Evolutionary conservation across 2,329 filamentous ascomycete genomes (phyloP), one percentile per base, ranked within the genome.

Genomic region (Sarocladium strictum): DNA sequence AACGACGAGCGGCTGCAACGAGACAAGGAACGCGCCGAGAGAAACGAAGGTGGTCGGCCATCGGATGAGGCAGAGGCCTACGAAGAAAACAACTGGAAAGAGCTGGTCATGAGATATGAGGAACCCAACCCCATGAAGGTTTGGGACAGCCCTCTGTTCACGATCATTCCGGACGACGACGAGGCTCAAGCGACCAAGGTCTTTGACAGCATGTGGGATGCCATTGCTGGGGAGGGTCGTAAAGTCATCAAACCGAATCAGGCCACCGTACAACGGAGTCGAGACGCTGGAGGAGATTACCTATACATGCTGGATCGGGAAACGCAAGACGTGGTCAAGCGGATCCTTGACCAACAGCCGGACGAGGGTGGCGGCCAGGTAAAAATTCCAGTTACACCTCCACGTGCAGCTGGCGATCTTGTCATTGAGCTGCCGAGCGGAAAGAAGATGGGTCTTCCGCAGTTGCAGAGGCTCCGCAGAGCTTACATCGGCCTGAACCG

Each of bases 111-210:
- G 65, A 78, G 89, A 54, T 92, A 92, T 66, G 89, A 95, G 69
- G 89, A 95, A 70, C 89, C 90, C 14, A 94, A 93, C 66, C 82
- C 85, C 21, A 92, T 93, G 87, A 86, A 81, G 2, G 76, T 89
- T 41, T 95, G 90, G 90, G 89, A 95, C 67, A 87, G 85, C 54
- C 89, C 90, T 1, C 77, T 94, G 2, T 94, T 93, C 69, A 87
- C 87, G 3, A 77, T 94, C 0, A 78, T 90, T 11, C 89, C 86
- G 77, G 85, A 91, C 43, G 90, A 95, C 65, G 79, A 80, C 55
- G 77, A 78, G 55, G 79, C 78, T n/a, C 83, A 84, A 63, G 66
- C 77, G 10, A 68, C 61, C 29, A 68, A 72, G 57, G 77, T 79
- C 2, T 87, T 84, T 58, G 81, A 86, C 49, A 76, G 78, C 55